Base-by-base conservation (phyloP, 148 eudicot species). In the Chenopodium berlandieri region DNA sequence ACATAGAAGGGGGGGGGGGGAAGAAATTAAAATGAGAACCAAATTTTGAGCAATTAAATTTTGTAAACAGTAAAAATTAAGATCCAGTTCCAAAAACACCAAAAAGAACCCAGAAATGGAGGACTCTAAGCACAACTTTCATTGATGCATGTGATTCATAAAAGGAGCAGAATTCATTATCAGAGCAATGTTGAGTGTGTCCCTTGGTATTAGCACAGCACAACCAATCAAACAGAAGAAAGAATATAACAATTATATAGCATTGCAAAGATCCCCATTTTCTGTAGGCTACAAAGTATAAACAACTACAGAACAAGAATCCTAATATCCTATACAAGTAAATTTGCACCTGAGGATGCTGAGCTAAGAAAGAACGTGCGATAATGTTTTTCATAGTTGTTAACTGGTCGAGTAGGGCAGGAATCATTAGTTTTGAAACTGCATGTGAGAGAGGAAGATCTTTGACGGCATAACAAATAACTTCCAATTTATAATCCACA, bases 381-480 rank as follows among this genome's bases (percentile, higher is more conserved):
- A 85, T 79, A 58, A 82, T 73, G 79, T 78, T 87, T 90, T 89
- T 96, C 89, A 90, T 84, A 46, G 94, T 81, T 75, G 86, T 83
- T 75, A 96, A 72, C 89, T 96, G 99, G 81, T 92, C 92, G 84
- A 87, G 84, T 75, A 96, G 78, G 69, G 91, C 99, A 65, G 98
- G 99, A 81, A 96, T 87, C 60, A 96, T 58, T 73, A 96, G 85
- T 80, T 89, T 89, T 80, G 98, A 89, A 80, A 94, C 82, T 75
- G 92, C 88, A 76, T 83, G 73, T 71, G 80, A 75, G 71, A 96
- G 85, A 82, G 92, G 90, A 82, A 96, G 90, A 78, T 89, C 86
- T 89, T 94, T 96, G 64, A 88, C 88, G 6, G 91, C 94, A 89
- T 92, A 96, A 82, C 97, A 92, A 71, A 96, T 80, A 84, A 96